Base-by-base conservation (phyloP, 805 yeast species). In the Saturnispora halmiae region DNA sequence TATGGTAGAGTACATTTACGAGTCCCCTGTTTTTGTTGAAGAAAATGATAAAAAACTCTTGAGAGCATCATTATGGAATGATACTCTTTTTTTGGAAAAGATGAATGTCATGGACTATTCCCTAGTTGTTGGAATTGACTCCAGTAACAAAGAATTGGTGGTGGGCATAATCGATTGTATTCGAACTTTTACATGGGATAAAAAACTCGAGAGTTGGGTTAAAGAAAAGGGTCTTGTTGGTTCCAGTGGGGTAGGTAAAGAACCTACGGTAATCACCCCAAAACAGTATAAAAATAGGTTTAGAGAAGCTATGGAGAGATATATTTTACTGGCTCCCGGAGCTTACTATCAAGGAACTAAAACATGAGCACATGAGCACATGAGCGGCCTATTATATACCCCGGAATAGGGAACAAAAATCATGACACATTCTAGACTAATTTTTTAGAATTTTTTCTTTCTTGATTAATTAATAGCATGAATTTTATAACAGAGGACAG, bases 31-130 rank as follows among this genome's bases (percentile, higher is more conserved):
- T 28, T 94, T 86, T 66, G 95, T 92, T 5, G 69, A 90, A 44
- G 96, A 90, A 52, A 88, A 87, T 51, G 90, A 87, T 55, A 92
- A 92, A 56, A 79, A 83, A 51, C 63, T 87, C 29, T 60, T 92
- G 36, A 65, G 95, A 35, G 90, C 96, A 0, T 88, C 96, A 0
- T 63, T 92, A 22, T 92, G 94, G 82, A 92, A 94, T 55, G 99
- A 92, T 53, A 92, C 97, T 0, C 65, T 92, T 13, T 94, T 92
- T 57, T 64, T 92, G 40, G 87, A 95, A 3, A 92, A 94, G 53
- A 85, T 92, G 95, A 94, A 92, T 55, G 97, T 92, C 5, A 92
- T 92, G 99, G 99, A 92, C 59, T 92, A 92, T 55, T 90, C 97
- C 0, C 66, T 92, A 48, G 95, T 92, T 8, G 80, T 92, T 45